Conservation (phyloP, 2,329 filamentous ascomycete species). For the Karstenula rhodostoma region DNA sequence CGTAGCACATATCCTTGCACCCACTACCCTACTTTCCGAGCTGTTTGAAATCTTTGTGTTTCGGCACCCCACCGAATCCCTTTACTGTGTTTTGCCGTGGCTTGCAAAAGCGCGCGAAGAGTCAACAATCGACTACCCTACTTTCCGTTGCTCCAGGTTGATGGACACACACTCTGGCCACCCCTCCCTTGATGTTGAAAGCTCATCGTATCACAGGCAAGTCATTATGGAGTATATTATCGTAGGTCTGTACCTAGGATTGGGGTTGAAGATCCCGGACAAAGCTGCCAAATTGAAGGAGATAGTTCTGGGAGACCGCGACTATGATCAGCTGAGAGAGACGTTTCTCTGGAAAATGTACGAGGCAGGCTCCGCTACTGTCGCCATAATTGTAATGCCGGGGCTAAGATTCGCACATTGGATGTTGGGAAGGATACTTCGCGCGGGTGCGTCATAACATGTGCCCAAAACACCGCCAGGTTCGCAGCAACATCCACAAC, state of each 20-base stretch:
- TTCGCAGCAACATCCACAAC: not conserved
- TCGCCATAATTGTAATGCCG: constrained; percentile 43
- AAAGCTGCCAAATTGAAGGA: constrained; percentile 41
- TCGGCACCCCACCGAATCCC: no score
- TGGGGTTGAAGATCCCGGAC: constrained; percentile 42
- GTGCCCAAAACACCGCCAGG: not conserved
- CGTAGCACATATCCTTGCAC: not conserved
- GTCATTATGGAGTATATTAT: constrained; percentile 48
- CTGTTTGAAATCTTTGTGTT: no score
- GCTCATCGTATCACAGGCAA: constrained; percentile 30
- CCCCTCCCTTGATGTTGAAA: not conserved
- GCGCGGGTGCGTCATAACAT: constrained; percentile 10
- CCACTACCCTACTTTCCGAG: not conserved
- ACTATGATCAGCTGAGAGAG: constrained; percentile 37
- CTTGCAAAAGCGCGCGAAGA: no score
- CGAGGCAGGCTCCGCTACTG: constrained; percentile 33
- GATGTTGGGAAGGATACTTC: constrained; percentile 42
- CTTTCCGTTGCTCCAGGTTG: not conserved
- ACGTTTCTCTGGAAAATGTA: constrained; percentile 46
- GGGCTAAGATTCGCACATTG: constrained; percentile 43
- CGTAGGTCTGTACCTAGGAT: constrained; percentile 40
- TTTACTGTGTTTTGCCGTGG: no score
- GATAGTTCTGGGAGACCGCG: constrained; percentile 31
- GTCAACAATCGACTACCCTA: no score
- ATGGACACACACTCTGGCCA: not conserved